These are phyloP conservation scores for Colletotrichum costaricense DNA, from an alignment of 2,329 filamentous ascomycete species.

Conservation along the genomic window DNA sequence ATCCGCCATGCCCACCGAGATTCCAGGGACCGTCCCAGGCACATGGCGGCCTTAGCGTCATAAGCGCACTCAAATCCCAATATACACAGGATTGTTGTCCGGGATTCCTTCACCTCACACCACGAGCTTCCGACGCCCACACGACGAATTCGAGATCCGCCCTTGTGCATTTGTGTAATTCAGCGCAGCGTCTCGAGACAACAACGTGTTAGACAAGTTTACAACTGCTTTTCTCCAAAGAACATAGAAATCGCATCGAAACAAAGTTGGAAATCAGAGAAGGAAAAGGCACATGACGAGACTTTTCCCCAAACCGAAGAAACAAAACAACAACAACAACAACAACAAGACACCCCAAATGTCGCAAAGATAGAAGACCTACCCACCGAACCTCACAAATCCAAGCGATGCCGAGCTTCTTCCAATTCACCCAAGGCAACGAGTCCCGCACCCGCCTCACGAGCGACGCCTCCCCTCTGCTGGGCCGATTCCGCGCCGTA, in stretches of 20 bases:
- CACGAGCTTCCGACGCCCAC: constrained; percentile 14
- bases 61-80: constrained; percentile 23
- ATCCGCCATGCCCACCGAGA: constrained; percentile 30
- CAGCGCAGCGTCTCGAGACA: background rate
- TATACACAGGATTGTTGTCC: constrained; percentile 22
- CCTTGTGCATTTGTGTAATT: constrained; percentile 9
- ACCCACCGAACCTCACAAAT: constrained; percentile 21
- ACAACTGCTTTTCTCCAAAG: background rate
- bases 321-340: constrained; percentile 20
- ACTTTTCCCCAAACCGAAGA: background rate
- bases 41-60: constrained; percentile 22
- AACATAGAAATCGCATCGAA: background rate
- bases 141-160: constrained; percentile 16
- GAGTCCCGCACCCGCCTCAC: constrained; percentile 65
- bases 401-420: constrained; percentile 69
- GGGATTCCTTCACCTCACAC: constrained; percentile 25
- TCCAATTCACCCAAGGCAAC: constrained; percentile 74
- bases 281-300: background rate
- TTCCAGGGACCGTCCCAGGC: constrained; percentile 31
- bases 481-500: constrained; percentile 74
- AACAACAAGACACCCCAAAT: constrained; percentile 2
- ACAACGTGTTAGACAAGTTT: background rate
- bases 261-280: background rate
- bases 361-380: constrained; percentile 19
- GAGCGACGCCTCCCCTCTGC: constrained; percentile 68